Conservation (phyloP, 176 grass and related monocot genomes). For the Carex pumila region DNA sequence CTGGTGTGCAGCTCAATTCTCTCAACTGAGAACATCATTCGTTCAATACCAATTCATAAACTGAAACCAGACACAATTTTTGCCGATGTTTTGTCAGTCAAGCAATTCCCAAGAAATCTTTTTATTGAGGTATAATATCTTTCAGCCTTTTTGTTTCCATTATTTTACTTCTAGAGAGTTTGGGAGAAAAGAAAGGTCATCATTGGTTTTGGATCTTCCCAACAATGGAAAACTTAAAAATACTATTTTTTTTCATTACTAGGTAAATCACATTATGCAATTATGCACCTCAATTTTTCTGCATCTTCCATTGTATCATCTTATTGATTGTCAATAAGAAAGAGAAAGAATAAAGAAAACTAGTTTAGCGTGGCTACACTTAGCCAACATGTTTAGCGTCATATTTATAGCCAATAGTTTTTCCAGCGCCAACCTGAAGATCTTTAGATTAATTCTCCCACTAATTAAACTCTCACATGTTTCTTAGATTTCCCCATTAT, state of each 20-base stretch:
- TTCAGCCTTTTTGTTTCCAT: not conserved
- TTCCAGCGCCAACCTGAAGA: too few species aligned
- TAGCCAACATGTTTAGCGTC: too few species aligned
- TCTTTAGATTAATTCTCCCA: too few species aligned
- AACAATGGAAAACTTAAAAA: not conserved
- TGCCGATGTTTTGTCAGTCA: conserved; percentile 65
- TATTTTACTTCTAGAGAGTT: not conserved
- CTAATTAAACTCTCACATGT: too few species aligned
- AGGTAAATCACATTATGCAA: not conserved
- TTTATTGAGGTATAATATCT: conserved; percentile 46
- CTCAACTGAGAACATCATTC: conserved; percentile 47
- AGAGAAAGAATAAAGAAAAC: too few species aligned
- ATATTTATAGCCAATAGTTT: too few species aligned
- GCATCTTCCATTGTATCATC: not conserved
- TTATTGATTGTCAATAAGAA: not conserved
- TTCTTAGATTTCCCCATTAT: not conserved
- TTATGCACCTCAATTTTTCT: not conserved
- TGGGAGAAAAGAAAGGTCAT: not conserved
- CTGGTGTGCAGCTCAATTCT: conserved; percentile 69
- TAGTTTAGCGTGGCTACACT: too few species aligned
- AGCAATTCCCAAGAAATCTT: conserved; percentile 63
- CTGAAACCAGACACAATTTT: conserved; percentile 50
- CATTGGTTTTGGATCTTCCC: not conserved
- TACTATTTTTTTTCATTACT: not conserved
- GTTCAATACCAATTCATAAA: conserved; percentile 34